Evolutionary conservation across 306 rosid species (phyloP).

Genomic region (Rosa rugosa): DNA sequence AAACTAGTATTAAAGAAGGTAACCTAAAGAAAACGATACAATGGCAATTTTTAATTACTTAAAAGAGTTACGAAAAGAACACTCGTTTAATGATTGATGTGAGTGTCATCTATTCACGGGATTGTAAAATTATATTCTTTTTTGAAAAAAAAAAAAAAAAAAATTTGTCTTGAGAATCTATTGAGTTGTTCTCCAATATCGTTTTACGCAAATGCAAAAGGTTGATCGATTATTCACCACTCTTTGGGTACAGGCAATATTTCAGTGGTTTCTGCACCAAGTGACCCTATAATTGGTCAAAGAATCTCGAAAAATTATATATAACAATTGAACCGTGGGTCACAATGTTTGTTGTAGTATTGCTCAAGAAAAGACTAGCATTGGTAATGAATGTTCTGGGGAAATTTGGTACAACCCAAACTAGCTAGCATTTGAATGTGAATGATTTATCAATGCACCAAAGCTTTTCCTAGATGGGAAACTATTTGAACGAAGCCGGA

Average conservation of each 20-base stretch:
- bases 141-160: no score
- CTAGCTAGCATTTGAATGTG: conserved; percentile 7
- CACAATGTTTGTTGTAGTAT: conserved; percentile 9
- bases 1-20: no score
- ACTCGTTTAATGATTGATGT: no score
- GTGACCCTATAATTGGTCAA: conserved; percentile 4
- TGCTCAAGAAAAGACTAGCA: conserved; percentile 3
- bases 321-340: conserved; percentile 5
- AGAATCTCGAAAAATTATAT: not conserved
- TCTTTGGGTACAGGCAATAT: not conserved
- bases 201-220: not conserved
- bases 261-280: not conserved
- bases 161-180: no score
- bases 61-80: no score
- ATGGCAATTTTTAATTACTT: no score
- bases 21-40: no score
- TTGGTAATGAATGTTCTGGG: not conserved
- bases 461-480: not conserved
- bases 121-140: no score
- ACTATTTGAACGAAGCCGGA: not conserved
- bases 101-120: no score
- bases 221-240: not conserved
- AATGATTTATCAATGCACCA: not conserved
- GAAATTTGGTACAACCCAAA: not conserved
- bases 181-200: not conserved